Evolutionary conservation across 176 grass and related monocot genomes (phyloP).

Genomic region (Rhynchospora breviuscula): DNA sequence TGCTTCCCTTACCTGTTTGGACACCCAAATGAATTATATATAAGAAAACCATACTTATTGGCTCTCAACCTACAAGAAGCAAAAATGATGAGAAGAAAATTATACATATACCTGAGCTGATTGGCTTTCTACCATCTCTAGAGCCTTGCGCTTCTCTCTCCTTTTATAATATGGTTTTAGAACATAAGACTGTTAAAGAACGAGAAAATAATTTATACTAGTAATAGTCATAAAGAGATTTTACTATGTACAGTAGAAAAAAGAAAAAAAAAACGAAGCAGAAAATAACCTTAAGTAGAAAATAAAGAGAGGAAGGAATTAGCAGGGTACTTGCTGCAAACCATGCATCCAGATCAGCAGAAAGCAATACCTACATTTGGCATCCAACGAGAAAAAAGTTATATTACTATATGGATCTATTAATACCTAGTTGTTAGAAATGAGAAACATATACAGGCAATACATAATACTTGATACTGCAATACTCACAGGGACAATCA

Average conservation of each 20-base stretch:
- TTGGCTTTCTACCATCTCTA: slow-evolving; percentile 59
- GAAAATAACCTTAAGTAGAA: slow-evolving; percentile 74
- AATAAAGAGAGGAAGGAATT: slow-evolving; percentile 93
- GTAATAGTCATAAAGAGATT: slow-evolving; percentile 5
- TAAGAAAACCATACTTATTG: not conserved
- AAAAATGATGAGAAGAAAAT: slow-evolving; percentile 12
- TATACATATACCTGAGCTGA: slow-evolving; percentile 54
- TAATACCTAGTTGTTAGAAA: not conserved
- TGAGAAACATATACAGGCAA: not conserved
- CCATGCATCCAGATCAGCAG: slow-evolving; percentile 59
- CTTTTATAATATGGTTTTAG: slow-evolving; percentile 73
- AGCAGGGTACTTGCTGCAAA: slow-evolving; percentile 64
- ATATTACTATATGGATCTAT: not conserved
- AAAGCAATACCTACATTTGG: slow-evolving; percentile 74
- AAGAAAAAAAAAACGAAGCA: slow-evolving; percentile 12
- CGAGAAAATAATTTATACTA: slow-evolving; percentile 28
- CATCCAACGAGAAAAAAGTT: not conserved
- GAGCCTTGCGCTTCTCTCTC: slow-evolving; percentile 56
- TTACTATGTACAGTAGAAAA: slow-evolving; percentile 11
- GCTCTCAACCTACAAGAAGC: slow-evolving; percentile 21
- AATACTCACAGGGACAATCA: slow-evolving; percentile 83
- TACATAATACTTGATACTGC: slow-evolving; percentile 10
- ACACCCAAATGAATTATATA: slow-evolving; percentile 13
- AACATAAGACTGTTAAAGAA: slow-evolving; percentile 65
- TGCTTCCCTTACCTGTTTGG: slow-evolving; percentile 60